These are phyloP conservation scores for Talaromyces marneffei DNA, from an alignment of 2,329 filamentous ascomycete species.

Conservation along the genomic window DNA sequence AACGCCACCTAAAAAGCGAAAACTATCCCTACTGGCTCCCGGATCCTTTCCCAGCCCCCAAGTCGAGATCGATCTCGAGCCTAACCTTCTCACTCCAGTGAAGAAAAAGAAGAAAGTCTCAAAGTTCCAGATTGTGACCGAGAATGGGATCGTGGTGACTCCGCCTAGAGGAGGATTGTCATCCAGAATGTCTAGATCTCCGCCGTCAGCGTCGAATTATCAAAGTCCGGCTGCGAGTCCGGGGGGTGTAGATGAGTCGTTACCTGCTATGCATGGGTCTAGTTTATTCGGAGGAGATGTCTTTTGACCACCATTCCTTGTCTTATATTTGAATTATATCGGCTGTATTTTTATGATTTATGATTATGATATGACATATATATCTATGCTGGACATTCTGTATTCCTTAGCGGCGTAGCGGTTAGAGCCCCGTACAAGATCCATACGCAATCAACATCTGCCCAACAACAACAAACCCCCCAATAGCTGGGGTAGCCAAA, in stretches of 20 bases:
- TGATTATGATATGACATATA: not conserved
- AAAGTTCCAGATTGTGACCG: conserved; percentile 14
- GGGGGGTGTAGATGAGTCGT: not conserved
- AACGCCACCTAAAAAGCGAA: conserved; percentile 12
- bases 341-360: not conserved
- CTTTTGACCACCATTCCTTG: not conserved
- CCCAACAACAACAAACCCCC: not conserved
- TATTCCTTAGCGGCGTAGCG: not conserved
- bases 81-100: conserved; percentile 12
- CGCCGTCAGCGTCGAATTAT: not conserved
- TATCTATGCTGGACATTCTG: not conserved
- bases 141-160: conserved; percentile 17
- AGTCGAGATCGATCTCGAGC: conserved; percentile 13
- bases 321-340: not conserved
- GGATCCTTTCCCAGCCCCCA: conserved; percentile 1
- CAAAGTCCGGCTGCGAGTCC: not conserved
- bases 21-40: not conserved
- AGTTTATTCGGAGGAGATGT: not conserved
- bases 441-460: conserved; percentile 1
- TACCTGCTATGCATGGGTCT: not conserved
- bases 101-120: conserved; percentile 17
- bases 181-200: conserved; percentile 3
- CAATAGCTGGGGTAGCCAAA: not conserved
- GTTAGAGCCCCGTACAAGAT: not conserved
- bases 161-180: conserved; percentile 4